phyloP scores from a whole-genome alignment of 352 stramenopile genomes.

The Albugo laibachii region DNA sequence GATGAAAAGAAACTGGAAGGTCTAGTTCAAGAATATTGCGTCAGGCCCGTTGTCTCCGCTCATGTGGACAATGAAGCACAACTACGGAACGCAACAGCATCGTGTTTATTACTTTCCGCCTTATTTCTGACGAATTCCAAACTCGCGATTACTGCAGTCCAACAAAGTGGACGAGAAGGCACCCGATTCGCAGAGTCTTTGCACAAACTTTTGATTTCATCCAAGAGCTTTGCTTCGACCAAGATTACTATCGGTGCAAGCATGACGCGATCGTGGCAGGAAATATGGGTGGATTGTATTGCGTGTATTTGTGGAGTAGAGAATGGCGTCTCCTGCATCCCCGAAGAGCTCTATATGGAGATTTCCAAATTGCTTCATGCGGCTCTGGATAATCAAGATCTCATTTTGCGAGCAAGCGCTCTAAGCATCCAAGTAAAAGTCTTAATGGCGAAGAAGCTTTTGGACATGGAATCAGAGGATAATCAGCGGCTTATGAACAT shows the following conservation, averaged over 20 bases:
- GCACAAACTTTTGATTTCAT: slow-evolving; percentile 39
- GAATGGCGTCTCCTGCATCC: slow-evolving; percentile 39
- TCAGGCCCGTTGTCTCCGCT: slow-evolving; percentile 30
- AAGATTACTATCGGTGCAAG: too few species aligned
- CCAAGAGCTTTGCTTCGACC: slow-evolving; percentile 17
- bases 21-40: slow-evolving; percentile 44
- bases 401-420: slow-evolving; percentile 51
- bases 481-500: slow-evolving; percentile 29
- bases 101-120: slow-evolving; percentile 46
- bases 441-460: slow-evolving; percentile 47
- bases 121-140: slow-evolving; percentile 71
- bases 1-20: slow-evolving; percentile 45
- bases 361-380: slow-evolving; percentile 57
- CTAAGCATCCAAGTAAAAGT: slow-evolving; percentile 74
- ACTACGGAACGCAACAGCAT: slow-evolving; percentile 32
- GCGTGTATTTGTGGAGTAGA: slow-evolving; percentile 62
- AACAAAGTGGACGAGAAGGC: slow-evolving; percentile 33
- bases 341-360: slow-evolving; percentile 37
- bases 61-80: slow-evolving; percentile 18
- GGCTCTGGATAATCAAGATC: slow-evolving; percentile 18
- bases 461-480: background rate
- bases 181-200: slow-evolving; percentile 24
- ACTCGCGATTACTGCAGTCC: slow-evolving; percentile 49
- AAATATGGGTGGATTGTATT: slow-evolving; percentile 66
- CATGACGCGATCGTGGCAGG: slow-evolving; percentile 15